Evolutionary conservation across 129 eudicot genomes (phyloP), one percentile per base, ranked within the genome.

Genomic region (Arctium minus): DNA sequence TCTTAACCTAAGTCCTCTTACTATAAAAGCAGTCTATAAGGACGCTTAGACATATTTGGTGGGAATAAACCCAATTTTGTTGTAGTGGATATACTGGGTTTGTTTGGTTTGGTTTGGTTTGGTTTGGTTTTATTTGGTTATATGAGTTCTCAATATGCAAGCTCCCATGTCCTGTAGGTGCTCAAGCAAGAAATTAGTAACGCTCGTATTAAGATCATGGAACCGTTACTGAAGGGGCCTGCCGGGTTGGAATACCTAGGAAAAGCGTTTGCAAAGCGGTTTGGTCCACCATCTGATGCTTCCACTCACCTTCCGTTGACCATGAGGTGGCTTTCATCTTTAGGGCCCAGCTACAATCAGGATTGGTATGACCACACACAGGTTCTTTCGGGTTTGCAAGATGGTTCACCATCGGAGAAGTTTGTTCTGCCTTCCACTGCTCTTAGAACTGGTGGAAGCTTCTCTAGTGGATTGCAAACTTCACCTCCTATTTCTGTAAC

Each of bases 221-320:
- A 93, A 80, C 99, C 99, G 15, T 73, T 93, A 67, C 83, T 96
- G 75, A 96, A 88, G 85, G 99, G 99, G 75, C 96, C 98, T 65
- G 96, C 92, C 15, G 99, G 96, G 65, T 86, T 92, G 42, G 94
- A 90, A 31, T 96, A 87, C 87, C 81, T 96, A 80, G 82, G 87
- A 32, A 90, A 91, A 70, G 93, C 94, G 40, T 96, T 96, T 85
- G 86, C 85, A 74, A 88, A 84, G 76, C 94, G 82, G 69, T 90
- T 89, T 85, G 99, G 99, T 2, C 89, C 88, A 78, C 97, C 99
- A 30, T 85, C 94, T 22, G 85, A 89, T 75, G 97, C 96, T 33
- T 75, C 15, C 29, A 38, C 83, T 73, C 77, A 91, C 65, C 86
- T 96, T 69, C 97, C 98, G 8, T 81, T 88, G 86, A 96, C 99